phyloP scores from a whole-genome alignment of 1,139 yeast genomes.

The Eremothecium sinecaudum region DNA sequence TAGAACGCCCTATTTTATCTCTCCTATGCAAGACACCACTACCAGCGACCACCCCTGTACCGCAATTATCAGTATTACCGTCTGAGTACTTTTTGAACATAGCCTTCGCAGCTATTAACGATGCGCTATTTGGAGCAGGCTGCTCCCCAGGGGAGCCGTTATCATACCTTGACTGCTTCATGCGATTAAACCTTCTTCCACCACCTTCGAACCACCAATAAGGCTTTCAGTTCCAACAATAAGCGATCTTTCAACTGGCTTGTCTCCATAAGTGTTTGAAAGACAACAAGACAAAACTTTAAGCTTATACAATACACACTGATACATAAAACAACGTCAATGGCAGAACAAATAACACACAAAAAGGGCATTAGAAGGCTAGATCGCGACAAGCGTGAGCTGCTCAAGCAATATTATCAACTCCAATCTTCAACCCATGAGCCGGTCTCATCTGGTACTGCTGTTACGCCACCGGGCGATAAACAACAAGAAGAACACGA shows the following conservation, averaged over 20 bases:
- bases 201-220: no score
- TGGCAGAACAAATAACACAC: slow-evolving; percentile 30
- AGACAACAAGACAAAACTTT: no score
- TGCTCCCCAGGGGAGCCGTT: slow-evolving; percentile 5
- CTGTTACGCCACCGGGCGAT: slow-evolving; percentile 4
- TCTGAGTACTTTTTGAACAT: slow-evolving; percentile 18
- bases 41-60: no score
- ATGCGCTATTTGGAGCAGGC: slow-evolving; percentile 10
- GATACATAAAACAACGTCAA: no score
- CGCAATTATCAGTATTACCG: not conserved
- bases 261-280: no score
- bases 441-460: slow-evolving; percentile 1
- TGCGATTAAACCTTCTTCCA: no score
- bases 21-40: no score
- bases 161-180: slow-evolving; percentile 2
- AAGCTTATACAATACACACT: no score
- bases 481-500: slow-evolving; percentile 6
- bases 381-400: slow-evolving; percentile 34
- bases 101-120: slow-evolving; percentile 22
- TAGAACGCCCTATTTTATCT: no score
- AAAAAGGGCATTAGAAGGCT: slow-evolving; percentile 26
- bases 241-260: no score
- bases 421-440: slow-evolving; percentile 22
- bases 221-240: no score
- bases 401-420: slow-evolving; percentile 38